phyloP scores from a whole-genome alignment of 23 red algal genomes.

The Chondrus crispus region DNA sequence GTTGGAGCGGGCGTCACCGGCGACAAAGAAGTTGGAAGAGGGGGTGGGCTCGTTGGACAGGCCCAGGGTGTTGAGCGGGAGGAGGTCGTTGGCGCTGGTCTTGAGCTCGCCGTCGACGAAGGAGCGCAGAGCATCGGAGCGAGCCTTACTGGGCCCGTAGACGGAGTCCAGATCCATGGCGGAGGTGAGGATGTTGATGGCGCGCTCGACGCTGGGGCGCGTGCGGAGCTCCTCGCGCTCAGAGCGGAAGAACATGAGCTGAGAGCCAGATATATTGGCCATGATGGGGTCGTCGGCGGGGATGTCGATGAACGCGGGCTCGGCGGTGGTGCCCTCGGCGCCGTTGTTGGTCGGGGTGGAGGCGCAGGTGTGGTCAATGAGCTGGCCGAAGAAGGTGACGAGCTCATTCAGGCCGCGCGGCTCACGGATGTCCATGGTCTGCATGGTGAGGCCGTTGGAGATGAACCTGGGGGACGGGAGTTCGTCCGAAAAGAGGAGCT shows the following conservation, averaged over 20 bases:
- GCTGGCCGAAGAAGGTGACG: conserved; percentile 43
- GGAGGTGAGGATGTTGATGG: conserved; percentile 7
- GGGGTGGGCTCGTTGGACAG: not conserved
- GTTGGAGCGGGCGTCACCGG: conserved; percentile 12
- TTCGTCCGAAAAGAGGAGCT: not conserved
- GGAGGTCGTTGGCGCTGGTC: not conserved
- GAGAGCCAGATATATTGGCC: not conserved
- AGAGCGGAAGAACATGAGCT: conserved; percentile 4
- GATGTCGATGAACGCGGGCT: not conserved
- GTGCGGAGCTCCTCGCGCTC: not conserved
- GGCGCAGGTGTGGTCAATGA: conserved; percentile 48
- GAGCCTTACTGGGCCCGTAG: not conserved
- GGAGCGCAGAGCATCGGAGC: conserved; percentile 8
- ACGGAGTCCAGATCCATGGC: conserved; percentile 9
- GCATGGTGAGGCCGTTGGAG: conserved; percentile 31
- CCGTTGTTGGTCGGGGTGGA: not conserved
- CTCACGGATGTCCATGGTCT: not conserved
- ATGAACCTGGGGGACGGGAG: conserved; percentile 36
- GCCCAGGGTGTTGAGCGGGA: not conserved
- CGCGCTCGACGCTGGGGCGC: not conserved
- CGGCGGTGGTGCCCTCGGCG: not conserved
- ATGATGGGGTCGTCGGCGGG: conserved; percentile 40
- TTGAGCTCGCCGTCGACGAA: not conserved
- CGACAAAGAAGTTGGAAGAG: not conserved
- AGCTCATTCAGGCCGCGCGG: conserved; percentile 28